A percentile compares a stretch with the other conserved stretches of the same genome.
Evolutionary conservation across 192 early-diverging fungal genomes (phyloP).

Genomic region (Backusella mclennaniae): DNA sequence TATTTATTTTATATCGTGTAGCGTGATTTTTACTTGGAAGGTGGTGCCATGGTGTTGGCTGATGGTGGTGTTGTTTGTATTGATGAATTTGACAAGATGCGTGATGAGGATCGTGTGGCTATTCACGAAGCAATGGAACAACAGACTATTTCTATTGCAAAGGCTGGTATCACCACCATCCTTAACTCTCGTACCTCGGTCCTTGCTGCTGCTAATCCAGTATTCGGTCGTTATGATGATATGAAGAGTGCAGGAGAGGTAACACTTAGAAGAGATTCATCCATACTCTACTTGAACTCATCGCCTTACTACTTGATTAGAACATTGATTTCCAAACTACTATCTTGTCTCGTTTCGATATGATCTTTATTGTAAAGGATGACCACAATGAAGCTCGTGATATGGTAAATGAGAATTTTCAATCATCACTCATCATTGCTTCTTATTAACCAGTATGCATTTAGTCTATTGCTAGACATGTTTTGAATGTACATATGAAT

Average conservation of each 20-base stretch:
- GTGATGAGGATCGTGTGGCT: slow-evolving; percentile 98
- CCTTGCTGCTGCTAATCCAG: slow-evolving; percentile 96
- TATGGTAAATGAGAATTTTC: slow-evolving; percentile 44
- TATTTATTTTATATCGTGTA: slow-evolving; percentile 17
- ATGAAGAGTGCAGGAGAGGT: slow-evolving; percentile 95
- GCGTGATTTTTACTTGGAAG: slow-evolving; percentile 97
- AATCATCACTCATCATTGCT: background rate
- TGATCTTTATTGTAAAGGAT: slow-evolving; percentile 99
- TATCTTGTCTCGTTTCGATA: slow-evolving; percentile 98
- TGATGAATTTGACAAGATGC: slow-evolving; percentile 99
- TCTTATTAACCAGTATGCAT: slow-evolving; percentile 1
- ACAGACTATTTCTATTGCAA: slow-evolving; percentile 99
- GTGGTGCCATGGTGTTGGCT: slow-evolving; percentile 98
- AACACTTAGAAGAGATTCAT: background rate
- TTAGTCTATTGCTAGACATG: slow-evolving; percentile 92
- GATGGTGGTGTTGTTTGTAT: slow-evolving; percentile 99
- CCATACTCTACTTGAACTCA: background rate
- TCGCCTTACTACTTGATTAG: slow-evolving; percentile 24
- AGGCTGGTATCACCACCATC: slow-evolving; percentile 99
- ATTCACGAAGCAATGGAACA: slow-evolving; percentile 99
- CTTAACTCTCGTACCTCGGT: slow-evolving; percentile 96
- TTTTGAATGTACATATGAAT: slow-evolving; percentile 92
- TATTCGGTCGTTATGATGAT: slow-evolving; percentile 98
- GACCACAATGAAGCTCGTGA: slow-evolving; percentile 94
- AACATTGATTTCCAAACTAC: slow-evolving; percentile 99